phyloP scores from a whole-genome alignment of 2,329 filamentous ascomycete genomes.

The Chaetomium sp. region DNA sequence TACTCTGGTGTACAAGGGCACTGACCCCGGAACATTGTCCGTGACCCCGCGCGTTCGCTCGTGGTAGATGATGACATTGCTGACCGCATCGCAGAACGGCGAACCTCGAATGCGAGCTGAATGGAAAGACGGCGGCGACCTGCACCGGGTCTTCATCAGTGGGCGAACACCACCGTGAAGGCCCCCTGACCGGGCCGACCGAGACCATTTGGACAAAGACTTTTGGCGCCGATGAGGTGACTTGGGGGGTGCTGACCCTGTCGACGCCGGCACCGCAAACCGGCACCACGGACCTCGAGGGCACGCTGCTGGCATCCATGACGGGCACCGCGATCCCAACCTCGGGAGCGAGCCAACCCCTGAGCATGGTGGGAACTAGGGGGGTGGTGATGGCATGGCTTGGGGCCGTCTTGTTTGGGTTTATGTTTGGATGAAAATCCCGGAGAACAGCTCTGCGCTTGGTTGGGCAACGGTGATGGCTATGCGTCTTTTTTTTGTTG shows the following conservation, averaged over 20 bases:
- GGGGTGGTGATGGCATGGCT: constrained; percentile 1
- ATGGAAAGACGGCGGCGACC: constrained; percentile 48
- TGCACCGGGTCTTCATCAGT: constrained; percentile 54
- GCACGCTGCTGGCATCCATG: constrained; percentile 23
- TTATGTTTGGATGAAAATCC: constrained; percentile 8
- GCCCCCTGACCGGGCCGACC: constrained; percentile 46
- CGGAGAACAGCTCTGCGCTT: background rate
- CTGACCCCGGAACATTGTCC: constrained; percentile 48
- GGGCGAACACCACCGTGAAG: constrained; percentile 44
- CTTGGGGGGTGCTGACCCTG: constrained; percentile 51
- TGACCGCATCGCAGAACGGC: constrained; percentile 43
- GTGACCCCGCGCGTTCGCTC: constrained; percentile 26
- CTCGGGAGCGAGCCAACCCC: constrained; percentile 5
- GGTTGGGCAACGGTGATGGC: background rate
- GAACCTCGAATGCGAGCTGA: constrained; percentile 47
- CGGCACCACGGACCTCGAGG: constrained; percentile 31
- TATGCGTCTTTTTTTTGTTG: background rate
- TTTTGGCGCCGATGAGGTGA: constrained; percentile 45
- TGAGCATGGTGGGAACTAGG: background rate
- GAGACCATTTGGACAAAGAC: constrained; percentile 51
- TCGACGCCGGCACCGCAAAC: constrained; percentile 42
- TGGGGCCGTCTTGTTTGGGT: constrained; percentile 2
- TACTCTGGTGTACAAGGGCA: constrained; percentile 49
- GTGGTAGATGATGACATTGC: background rate
- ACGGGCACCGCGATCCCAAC: constrained; percentile 11